Conservation (phyloP, 78 protist genomes). For the Guillardia theta region DNA sequence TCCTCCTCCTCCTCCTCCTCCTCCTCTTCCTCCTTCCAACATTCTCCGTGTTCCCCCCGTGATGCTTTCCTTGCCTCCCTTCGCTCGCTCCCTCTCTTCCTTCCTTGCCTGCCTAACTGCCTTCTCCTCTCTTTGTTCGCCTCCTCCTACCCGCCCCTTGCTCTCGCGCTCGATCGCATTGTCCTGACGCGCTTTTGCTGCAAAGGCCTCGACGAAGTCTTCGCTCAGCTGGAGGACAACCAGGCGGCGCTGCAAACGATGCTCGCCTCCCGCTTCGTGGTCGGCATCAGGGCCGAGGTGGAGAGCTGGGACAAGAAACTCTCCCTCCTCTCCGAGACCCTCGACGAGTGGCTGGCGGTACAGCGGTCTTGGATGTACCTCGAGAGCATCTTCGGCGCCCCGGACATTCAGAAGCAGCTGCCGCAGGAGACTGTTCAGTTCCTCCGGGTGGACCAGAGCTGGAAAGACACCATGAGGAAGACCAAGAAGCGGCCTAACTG, state of each 20-base stretch:
- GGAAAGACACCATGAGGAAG: slow-evolving; percentile 65
- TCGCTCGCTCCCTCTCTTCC: no score
- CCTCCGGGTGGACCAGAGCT: slow-evolving; percentile 63
- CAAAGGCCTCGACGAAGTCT: slow-evolving; percentile 61
- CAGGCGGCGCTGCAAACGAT: slow-evolving; percentile 68
- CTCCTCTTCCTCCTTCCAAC: no score
- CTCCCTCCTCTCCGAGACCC: slow-evolving; percentile 55
- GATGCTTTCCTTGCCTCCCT: no score
- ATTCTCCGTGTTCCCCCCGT: no score
- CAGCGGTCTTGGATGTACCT: slow-evolving; percentile 90
- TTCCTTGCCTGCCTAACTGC: no score
- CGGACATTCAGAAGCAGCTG: slow-evolving; percentile 80
- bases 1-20: no score
- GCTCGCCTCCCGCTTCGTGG: slow-evolving; percentile 71
- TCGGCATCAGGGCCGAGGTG: slow-evolving; percentile 58
- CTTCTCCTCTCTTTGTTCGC: no score
- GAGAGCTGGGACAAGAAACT: slow-evolving; percentile 76
- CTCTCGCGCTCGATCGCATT: no score
- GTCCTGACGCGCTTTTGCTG: no score
- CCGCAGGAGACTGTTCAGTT: slow-evolving; percentile 67
- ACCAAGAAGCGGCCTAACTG: slow-evolving; percentile 55
- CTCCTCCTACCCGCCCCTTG: no score
- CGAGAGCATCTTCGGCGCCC: slow-evolving; percentile 72
- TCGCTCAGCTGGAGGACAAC: slow-evolving; percentile 55
- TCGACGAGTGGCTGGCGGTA: slow-evolving; percentile 82